Evolutionary conservation across 352 stramenopile species (phyloP).

Genomic region (Aphanomyces euteiches): DNA sequence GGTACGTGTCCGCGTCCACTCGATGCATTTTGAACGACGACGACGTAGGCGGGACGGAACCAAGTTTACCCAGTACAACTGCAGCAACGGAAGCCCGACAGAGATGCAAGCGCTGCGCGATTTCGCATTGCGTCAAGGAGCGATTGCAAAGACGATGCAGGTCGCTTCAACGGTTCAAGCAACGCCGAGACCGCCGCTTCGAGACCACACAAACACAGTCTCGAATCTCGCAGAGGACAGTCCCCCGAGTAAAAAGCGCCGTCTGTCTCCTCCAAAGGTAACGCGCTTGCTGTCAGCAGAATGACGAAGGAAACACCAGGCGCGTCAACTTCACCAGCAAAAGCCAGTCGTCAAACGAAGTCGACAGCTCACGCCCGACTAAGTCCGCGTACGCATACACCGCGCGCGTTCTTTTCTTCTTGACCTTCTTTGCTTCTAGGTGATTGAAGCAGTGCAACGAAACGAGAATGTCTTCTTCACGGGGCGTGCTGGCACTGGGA

Average conservation of each 20-base stretch:
- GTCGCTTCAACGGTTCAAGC: no score
- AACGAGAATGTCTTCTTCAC: constrained; percentile 85
- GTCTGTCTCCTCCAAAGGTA: constrained; percentile 17
- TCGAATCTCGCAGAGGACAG: not conserved
- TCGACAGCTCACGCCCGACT: constrained; percentile 21
- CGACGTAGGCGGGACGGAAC: constrained; percentile 41
- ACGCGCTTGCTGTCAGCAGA: not conserved
- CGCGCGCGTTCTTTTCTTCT: not conserved
- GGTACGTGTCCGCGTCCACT: constrained; percentile 37
- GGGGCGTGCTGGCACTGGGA: constrained; percentile 76
- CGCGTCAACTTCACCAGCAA: not conserved
- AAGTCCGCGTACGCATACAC: constrained; percentile 31
- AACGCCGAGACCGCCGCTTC: constrained; percentile 25
- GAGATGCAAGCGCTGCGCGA: constrained; percentile 44
- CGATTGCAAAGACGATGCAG: constrained; percentile 43
- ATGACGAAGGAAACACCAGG: not conserved
- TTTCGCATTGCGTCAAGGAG: constrained; percentile 52
- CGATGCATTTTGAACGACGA: not conserved
- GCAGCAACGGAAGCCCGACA: constrained; percentile 43
- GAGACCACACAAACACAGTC: constrained; percentile 34
- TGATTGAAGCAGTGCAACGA: constrained; percentile 42
- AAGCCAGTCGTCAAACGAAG: constrained; percentile 18
- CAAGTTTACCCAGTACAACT: constrained; percentile 62
- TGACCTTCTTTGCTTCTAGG: constrained; percentile 39
- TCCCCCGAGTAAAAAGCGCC: not conserved